Conservation (phyloP, 2,329 filamentous ascomycete species). For the Lojkania enalia region DNA sequence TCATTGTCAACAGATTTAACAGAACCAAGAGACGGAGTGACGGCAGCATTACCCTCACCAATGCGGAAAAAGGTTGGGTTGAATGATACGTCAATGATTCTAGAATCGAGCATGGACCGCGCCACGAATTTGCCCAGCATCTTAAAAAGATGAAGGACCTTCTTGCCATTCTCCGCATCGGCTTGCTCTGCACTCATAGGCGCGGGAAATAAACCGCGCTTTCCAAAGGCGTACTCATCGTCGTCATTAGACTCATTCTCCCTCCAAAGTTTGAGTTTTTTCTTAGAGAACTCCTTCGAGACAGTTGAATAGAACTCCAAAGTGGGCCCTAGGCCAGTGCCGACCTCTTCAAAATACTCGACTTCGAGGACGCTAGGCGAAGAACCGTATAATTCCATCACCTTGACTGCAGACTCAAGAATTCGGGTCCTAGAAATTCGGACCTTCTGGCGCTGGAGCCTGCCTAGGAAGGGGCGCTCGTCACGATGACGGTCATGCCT, state of each 20-base stretch:
- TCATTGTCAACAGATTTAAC: conserved; percentile 87
- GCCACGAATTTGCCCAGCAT: conserved; percentile 97
- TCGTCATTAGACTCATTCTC: conserved; percentile 76
- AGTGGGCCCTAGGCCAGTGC: conserved; percentile 91
- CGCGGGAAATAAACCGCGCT: conserved; percentile 85
- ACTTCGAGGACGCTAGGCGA: conserved; percentile 95
- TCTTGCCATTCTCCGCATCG: conserved; percentile 76
- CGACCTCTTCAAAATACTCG: conserved; percentile 98
- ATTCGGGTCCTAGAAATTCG: conserved; percentile 94
- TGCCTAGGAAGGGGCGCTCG: conserved; percentile 86
- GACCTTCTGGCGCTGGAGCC: conserved; percentile 95
- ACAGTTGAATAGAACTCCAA: conserved; percentile 98
- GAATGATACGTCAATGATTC: conserved; percentile 96
- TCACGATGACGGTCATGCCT: conserved; percentile 81
- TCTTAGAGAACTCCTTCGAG: conserved; percentile 95
- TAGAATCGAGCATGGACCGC: conserved; percentile 95
- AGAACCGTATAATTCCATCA: conserved; percentile 98
- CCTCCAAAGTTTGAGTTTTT: conserved; percentile 95
- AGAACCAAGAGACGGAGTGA: conserved; percentile 83
- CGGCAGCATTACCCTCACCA: conserved; percentile 67
- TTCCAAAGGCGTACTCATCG: conserved; percentile 83
- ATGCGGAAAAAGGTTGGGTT: conserved; percentile 98
- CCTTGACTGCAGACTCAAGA: conserved; percentile 93
- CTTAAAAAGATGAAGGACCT: conserved; percentile 85
- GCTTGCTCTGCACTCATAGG: conserved; percentile 82